Evolutionary conservation across 441 rosid species (phyloP).

Genomic region (Hura crepitans): DNA sequence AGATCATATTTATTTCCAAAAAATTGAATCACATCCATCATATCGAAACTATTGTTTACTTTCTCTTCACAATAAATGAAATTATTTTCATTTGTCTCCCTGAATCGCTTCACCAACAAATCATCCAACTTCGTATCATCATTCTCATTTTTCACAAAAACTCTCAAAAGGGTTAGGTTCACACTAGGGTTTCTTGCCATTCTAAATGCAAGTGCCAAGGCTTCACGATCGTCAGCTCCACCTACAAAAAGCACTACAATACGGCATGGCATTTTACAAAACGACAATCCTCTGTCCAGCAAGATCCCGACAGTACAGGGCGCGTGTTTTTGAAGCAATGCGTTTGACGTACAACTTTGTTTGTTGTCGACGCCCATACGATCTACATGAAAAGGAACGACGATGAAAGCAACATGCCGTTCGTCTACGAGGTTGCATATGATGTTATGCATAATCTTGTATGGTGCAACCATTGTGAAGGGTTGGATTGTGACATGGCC

Average conservation of each 20-base stretch:
- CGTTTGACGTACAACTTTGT: no score
- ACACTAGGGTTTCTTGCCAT: conserved; percentile 24
- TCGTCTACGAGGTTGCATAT: conserved; percentile 29
- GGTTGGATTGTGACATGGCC: conserved; percentile 9
- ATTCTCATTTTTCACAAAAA: no score
- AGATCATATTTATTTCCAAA: conserved; percentile 26
- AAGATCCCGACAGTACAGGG: conserved; percentile 32
- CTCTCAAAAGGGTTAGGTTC: conserved; percentile 17
- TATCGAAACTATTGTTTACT: background rate
- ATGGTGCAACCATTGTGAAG: conserved; percentile 28
- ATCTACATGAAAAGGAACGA: conserved; percentile 25
- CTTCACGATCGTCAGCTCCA: conserved; percentile 40
- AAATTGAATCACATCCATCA: conserved; percentile 14
- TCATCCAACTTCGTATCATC: conserved; percentile 22
- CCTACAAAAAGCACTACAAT: conserved; percentile 27
- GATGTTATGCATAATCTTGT: conserved; percentile 30
- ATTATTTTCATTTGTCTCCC: conserved; percentile 1
- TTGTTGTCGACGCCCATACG: background rate
- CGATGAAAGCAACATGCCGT: conserved; percentile 20
- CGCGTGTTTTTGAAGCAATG: conserved; percentile 13
- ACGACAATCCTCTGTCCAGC: conserved; percentile 5
- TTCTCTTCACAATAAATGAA: background rate
- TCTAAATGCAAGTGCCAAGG: conserved; percentile 24
- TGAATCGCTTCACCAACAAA: conserved; percentile 15
- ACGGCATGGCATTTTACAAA: no score